Conservation (phyloP, 2,329 filamentous ascomycete species). For the Colletotrichum falcatum region DNA sequence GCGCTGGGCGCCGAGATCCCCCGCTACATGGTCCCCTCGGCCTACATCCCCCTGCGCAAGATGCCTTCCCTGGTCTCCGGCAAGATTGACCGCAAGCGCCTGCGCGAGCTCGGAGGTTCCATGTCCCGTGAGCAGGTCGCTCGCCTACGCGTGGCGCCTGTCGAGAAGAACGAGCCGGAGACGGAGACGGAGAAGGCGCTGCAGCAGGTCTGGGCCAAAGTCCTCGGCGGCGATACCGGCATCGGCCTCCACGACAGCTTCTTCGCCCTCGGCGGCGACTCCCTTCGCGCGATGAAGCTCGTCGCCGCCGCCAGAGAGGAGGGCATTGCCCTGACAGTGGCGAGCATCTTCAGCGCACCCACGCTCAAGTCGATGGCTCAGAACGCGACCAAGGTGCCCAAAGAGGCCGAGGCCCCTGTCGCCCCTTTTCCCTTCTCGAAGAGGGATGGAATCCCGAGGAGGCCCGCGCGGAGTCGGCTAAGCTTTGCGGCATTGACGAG, state of each 20-base stretch:
- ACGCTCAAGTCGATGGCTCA: slow-evolving; percentile 58
- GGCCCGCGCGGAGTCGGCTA: slow-evolving; percentile 53
- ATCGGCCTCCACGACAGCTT: slow-evolving; percentile 57
- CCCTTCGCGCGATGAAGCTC: slow-evolving; percentile 63
- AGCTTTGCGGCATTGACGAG: slow-evolving; percentile 53
- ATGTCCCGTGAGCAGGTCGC: slow-evolving; percentile 57
- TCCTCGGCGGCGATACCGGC: slow-evolving; percentile 52
- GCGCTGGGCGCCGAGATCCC: slow-evolving; percentile 52
- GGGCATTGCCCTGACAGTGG: slow-evolving; percentile 57
- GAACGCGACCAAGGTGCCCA: slow-evolving; percentile 47
- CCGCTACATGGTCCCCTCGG: slow-evolving; percentile 62
- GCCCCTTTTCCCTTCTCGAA: slow-evolving; percentile 55
- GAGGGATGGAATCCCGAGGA: slow-evolving; percentile 49
- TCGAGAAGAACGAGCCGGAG: slow-evolving; percentile 52
- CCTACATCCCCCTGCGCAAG: slow-evolving; percentile 57
- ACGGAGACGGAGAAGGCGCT: slow-evolving; percentile 54
- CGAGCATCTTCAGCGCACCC: slow-evolving; percentile 59
- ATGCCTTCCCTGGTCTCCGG: slow-evolving; percentile 62
- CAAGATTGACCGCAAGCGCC: slow-evolving; percentile 62
- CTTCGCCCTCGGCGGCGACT: slow-evolving; percentile 63
- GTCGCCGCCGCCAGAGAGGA: slow-evolving; percentile 56
- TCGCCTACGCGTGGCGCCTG: slow-evolving; percentile 47
- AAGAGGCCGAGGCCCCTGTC: slow-evolving; percentile 40
- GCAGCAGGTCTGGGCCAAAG: slow-evolving; percentile 52
- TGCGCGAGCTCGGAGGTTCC: slow-evolving; percentile 58